Evolutionary conservation across 2,329 filamentous ascomycete species (phyloP).

Genomic region (Tolypocladium ophioglossoides): DNA sequence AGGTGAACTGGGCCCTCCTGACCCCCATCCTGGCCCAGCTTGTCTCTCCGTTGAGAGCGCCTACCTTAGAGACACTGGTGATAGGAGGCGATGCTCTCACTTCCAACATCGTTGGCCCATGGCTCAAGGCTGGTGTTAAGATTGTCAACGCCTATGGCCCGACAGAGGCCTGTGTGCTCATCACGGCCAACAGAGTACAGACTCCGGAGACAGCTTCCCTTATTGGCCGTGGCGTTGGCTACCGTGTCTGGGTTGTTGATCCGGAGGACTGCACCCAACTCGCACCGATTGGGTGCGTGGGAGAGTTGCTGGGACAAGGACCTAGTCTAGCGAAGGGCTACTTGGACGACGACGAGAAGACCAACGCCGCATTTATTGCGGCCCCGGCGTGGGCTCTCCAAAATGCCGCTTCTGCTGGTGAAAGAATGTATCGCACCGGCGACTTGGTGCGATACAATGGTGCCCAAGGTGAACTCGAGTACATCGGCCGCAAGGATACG

Average conservation of each 20-base stretch:
- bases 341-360: not conserved
- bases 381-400: not conserved
- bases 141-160: conserved; percentile 2
- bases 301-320: not conserved
- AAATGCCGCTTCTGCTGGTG: not conserved
- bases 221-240: not conserved
- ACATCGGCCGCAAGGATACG: not conserved
- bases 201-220: not conserved
- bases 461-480: not conserved
- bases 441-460: not conserved
- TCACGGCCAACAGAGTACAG: not conserved
- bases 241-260: not conserved
- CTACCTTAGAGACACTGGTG: not conserved
- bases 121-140: not conserved
- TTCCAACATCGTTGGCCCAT: not conserved
- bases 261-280: not conserved
- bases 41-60: not conserved
- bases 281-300: not conserved
- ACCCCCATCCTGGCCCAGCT: not conserved
- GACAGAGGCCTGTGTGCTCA: not conserved
- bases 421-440: not conserved
- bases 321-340: not conserved
- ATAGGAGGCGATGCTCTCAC: not conserved
- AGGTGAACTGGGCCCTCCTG: not conserved
- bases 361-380: not conserved